Base-by-base conservation (phyloP, 176 grass and related monocot genomes). In the Hordeum marinum region DNA sequence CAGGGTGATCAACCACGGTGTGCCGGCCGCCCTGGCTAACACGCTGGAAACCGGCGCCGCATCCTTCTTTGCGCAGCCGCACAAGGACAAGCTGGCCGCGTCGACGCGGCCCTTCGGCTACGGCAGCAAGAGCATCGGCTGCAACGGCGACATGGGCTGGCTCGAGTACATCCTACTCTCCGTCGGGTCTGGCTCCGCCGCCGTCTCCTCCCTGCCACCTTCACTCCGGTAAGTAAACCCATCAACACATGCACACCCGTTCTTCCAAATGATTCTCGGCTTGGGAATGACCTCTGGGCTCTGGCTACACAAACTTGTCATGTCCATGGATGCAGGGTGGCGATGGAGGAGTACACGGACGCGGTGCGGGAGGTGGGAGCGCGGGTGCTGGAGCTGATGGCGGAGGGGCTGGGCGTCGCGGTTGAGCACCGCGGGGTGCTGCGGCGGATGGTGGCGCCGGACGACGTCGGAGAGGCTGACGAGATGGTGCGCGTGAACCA, bases 131-230 rank as follows among this genome's bases (percentile, higher is more conserved):
- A 89, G 41, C 52, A 94, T 97, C 60, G 95, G 95, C 23, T 31
- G 36, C 12, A 94, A 92, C 88, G 95, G 95, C 59, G 95, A 97
- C 81, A 42, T 91, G 4, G 95, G 95, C 14, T 94, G 92, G 92
- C 73, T 97, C 0, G 94, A 97, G 90, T 97, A 97, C 85, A 90
- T 97, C 39, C 88, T 97, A 20, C 80, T 90, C 65, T 66, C 88
- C 80, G n/a, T 79, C 27, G 36, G 11, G 55, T 18, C 83, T 41
- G 31, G 52, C 57, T 57, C 79, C 71, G 52, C 77, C 2, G 18
- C 21, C 1, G 3, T 9, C 14, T 58, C 66, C 4, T 73, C 84
- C 21, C 75, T 90, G 55, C 88, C 88, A 6, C 20, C 27, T 0
- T 0, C 84, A 1, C 84, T 90, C 75, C 59, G 77, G 87, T 36